phyloP scores from a whole-genome alignment of 2,329 filamentous ascomycete species.

The Fusarium sororula region DNA sequence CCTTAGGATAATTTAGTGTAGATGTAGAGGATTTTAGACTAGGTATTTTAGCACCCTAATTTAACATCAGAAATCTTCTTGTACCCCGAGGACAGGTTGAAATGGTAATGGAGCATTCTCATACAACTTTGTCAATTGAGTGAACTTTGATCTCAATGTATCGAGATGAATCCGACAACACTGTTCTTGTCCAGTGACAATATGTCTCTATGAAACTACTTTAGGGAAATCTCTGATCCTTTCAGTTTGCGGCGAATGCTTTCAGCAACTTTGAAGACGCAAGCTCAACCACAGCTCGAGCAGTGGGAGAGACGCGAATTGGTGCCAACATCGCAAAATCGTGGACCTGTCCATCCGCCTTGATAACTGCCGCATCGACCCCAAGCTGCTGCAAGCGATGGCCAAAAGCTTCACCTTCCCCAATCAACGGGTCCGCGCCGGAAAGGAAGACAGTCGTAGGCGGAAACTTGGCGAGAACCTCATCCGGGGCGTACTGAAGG shows the following conservation, averaged over 20 bases:
- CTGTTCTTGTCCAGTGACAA: rapidly evolving
- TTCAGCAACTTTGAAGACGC: conserved; percentile 1
- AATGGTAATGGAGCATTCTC: not conserved
- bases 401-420: conserved; percentile 10
- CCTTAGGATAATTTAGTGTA: too few relatives aligned
- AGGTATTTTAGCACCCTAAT: too few relatives aligned
- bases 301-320: not conserved
- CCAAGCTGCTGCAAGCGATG: conserved; percentile 14
- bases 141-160: too few relatives aligned
- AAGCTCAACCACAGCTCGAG: conserved; percentile 17
- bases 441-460: conserved; percentile 14
- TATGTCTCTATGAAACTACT: rapidly evolving
- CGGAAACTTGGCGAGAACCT: conserved; percentile 17
- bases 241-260: not conserved
- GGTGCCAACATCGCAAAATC: conserved; percentile 19
- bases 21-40: too few relatives aligned
- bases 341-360: conserved; percentile 20
- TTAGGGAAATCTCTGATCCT: rapidly evolving
- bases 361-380: not conserved
- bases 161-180: rapidly evolving
- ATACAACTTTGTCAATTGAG: rapidly evolving
- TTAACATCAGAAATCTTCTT: too few relatives aligned
- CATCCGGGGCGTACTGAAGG: not conserved
- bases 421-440: conserved; percentile 11
- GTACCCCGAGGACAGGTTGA: too few relatives aligned